Evolutionary conservation across 2,329 filamentous ascomycete species (phyloP), one percentile per base, ranked within the genome.

Genomic region (Ceratocystiopsis brevicomis): DNA sequence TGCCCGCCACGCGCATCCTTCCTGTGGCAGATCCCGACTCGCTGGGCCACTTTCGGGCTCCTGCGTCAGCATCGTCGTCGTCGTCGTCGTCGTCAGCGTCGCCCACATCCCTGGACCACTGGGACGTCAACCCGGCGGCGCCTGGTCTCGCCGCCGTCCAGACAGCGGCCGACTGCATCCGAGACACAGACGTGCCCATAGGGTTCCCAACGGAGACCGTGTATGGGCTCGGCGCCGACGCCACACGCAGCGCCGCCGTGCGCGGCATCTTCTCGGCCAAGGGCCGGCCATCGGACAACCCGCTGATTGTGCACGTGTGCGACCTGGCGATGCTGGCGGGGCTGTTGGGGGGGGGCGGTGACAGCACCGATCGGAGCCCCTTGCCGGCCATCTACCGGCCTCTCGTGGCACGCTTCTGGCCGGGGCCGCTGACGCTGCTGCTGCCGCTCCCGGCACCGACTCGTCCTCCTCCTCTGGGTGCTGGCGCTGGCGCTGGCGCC

Each of bases 131-230:
- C 15, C 46, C 51, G 1, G 53, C 56, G 8, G 51, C 58, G 8
- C 49, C 52, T 18, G 53, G 54, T 8, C 46, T 66, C 36, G 53
- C 51, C 1, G 56, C 60, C 21, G 66, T 93, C 35, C 61, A 65
- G 45, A 63, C 75, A 44, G 84, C 84, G 1, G 84, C 82, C 3
- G 56, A 67, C 13, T 68, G 77, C 49, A 65, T 94, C 34, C 71
- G 66, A 42, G 66, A 67, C 16, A 76, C 70, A 42, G 70, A 83
- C 55, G 70, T 71, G 4, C 90, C 90, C 5, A 85, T 98, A 40
- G 90, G 84, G 1, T 98, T 98, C 57, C 90, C 90, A 1, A 98
- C 90, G 0, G 90, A 98, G 62, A 98, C 90, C 0, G 90, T 98
- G 1, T 98, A 98, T 57, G 90, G 90, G 0, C 70, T 98, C 9